phyloP scores from a whole-genome alignment of 2,329 filamentous ascomycete genomes.

The Gliomastix tumulicola region DNA sequence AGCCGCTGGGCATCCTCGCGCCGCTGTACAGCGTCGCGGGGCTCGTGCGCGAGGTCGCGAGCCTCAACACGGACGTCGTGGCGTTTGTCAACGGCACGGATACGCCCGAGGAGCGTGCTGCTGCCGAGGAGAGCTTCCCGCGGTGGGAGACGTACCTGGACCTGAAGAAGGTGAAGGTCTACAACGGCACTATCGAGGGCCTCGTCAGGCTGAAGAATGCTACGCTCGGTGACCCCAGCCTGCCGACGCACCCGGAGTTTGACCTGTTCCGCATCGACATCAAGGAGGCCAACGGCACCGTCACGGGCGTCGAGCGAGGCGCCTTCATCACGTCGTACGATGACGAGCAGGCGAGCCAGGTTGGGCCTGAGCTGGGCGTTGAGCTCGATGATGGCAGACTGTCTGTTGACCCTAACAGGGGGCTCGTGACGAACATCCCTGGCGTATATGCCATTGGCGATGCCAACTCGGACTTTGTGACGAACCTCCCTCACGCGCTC shows the following conservation, averaged over 20 bases:
- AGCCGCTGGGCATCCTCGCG: slow-evolving; percentile 44
- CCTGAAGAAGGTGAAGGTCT: slow-evolving; percentile 41
- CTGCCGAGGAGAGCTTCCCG: slow-evolving; percentile 29
- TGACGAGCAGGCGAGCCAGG: slow-evolving; percentile 35
- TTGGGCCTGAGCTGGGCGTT: slow-evolving; percentile 42
- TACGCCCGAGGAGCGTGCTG: slow-evolving; percentile 31
- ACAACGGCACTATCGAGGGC: slow-evolving; percentile 45
- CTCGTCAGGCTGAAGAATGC: slow-evolving; percentile 38
- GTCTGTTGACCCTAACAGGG: slow-evolving; percentile 27
- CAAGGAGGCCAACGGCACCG: slow-evolving; percentile 26
- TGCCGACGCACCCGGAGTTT: slow-evolving; percentile 37
- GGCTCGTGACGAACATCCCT: slow-evolving; percentile 40
- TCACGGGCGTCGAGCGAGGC: slow-evolving; percentile 32
- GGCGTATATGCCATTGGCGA: slow-evolving; percentile 55
- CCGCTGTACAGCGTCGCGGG: slow-evolving; percentile 33
- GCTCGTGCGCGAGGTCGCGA: slow-evolving; percentile 43
- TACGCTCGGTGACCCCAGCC: slow-evolving; percentile 25
- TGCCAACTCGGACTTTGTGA: slow-evolving; percentile 50
- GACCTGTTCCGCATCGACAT: slow-evolving; percentile 52
- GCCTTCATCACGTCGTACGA: slow-evolving; percentile 46
- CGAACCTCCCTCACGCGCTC: slow-evolving; percentile 55
- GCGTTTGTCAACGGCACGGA: slow-evolving; percentile 55
- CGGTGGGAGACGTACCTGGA: slow-evolving; percentile 42
- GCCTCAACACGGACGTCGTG: slow-evolving; percentile 47
- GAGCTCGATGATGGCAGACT: slow-evolving; percentile 34